Evolutionary conservation across 2,329 filamentous ascomycete species (phyloP).

Genomic region (Mycosphaerella sp.): DNA sequence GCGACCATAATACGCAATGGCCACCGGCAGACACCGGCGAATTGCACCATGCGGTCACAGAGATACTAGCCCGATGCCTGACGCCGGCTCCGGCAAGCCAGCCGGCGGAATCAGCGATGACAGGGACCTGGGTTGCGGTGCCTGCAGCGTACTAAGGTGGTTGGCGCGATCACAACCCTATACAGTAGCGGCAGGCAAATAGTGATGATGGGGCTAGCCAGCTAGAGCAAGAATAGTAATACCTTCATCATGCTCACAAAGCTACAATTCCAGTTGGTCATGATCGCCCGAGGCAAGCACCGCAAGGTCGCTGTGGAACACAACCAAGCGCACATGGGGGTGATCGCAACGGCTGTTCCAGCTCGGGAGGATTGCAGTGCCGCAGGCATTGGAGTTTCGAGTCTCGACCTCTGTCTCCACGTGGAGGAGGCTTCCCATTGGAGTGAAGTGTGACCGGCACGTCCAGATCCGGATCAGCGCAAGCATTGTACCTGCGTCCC

Average conservation of each 20-base stretch:
- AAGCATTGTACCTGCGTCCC: slow-evolving; percentile 14
- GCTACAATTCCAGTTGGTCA: slow-evolving; percentile 12
- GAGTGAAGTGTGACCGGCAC: slow-evolving; percentile 9
- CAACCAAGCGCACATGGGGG: slow-evolving; percentile 10
- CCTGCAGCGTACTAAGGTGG: slow-evolving; percentile 22
- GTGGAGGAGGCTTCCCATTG: slow-evolving; percentile 13
- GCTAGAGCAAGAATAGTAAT: slow-evolving; percentile 8
- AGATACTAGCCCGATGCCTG: slow-evolving; percentile 19
- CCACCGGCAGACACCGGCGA: slow-evolving; percentile 18
- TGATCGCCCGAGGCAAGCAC: slow-evolving; percentile 13
- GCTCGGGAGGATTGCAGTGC: slow-evolving; percentile 2
- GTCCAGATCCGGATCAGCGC: slow-evolving; percentile 17
- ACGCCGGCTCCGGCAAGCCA: slow-evolving; percentile 19
- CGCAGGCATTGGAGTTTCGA: slow-evolving; percentile 15
- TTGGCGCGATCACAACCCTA: slow-evolving; percentile 17
- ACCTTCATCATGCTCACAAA: slow-evolving; percentile 2
- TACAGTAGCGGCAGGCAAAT: slow-evolving; percentile 6
- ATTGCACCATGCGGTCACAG: slow-evolving; percentile 22
- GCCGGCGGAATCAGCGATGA: slow-evolving; percentile 15
- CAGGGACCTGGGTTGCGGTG: slow-evolving; percentile 18
- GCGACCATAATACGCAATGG: slow-evolving; percentile 18
- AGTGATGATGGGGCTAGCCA: background rate
- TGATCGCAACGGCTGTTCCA: slow-evolving; percentile 12
- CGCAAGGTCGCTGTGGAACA: slow-evolving; percentile 10
- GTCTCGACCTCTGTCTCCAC: slow-evolving; percentile 14